Evolutionary conservation across 2,329 filamentous ascomycete genomes (phyloP), one percentile per base, ranked within the genome.

Genomic region (Mycocentrospora acerina): DNA sequence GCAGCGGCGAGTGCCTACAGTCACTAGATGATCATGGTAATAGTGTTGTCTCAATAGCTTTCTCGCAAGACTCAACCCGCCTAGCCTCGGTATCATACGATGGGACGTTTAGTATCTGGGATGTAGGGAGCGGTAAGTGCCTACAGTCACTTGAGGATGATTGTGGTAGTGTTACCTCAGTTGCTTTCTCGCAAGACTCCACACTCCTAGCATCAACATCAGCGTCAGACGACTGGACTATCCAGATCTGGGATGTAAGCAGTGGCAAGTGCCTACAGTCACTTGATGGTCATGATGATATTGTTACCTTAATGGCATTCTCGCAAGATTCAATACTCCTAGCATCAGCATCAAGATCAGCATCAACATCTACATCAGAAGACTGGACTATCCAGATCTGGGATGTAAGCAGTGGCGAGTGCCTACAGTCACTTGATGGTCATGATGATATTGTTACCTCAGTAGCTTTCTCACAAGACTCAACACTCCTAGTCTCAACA

Each of bases 381-480:
- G n/a, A n/a, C n/a, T n/a, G n/a, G n/a, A n/a, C n/a, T n/a, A n/a
- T n/a, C n/a, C n/a, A n/a, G n/a, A n/a, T n/a, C n/a, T 33, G 31
- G 34, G 24, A n/a, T 27, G 10, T 18, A 4, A 17, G 14, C 14
- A 26, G 22, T 18, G n/a, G 33, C 7, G 19, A n/a, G 15, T 37
- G 29, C 19, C 28, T 41, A 34, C 42, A 41, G 29, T 41, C 37
- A 29, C 49, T 59, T 32, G 41, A 53, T 34, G 46, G 46, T 18
- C 48, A 55, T 37, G 41, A 14, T 24, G 12, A 24, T 18, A 10
- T 3, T 8, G 32, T 56, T 26, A 33, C 2, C 4, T 51, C 37
- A 9, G 43, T 62, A 19, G 48, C 50, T 25, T 57, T 62, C 45
- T 57, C 57, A 3, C 38, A 36, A 29, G 47, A 60, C 40, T 40